Base-by-base conservation (phyloP, 2,329 filamentous ascomycete species). In the Aspergillus phoenicis region DNA sequence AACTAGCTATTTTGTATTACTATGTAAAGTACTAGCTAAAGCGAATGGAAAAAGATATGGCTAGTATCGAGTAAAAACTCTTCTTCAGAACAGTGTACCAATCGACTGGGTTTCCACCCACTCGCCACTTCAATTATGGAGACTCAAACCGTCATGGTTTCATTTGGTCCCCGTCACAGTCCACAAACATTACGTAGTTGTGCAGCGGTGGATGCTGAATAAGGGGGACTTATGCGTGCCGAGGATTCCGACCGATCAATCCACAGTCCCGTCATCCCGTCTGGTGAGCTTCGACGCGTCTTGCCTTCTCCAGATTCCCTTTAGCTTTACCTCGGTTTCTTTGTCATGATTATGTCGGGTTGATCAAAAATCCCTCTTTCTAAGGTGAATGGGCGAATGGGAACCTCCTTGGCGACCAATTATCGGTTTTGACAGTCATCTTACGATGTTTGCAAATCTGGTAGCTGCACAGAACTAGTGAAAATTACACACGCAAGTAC, bases 211-310 rank as follows among this genome's bases (percentile, higher is more conserved):
- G 8, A 33, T 38, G 59, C 59, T 61, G 54, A 58, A 55, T 58
- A 61, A 55, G 43, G 33, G 20, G 36, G 17, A 22, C n/a, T 59
- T 53, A 57, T 61, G 59, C 59, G 22, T 62, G 51, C 59, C 62
- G 59, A 54, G 36, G 17, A 24, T 45, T 54, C 62, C 62, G 62
- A 48, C n/a, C 58, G 57, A 57, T 57, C 59, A 24, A 36, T 36
- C 28, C 28, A 30, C 30, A 36, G 33, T 36, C 58, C 58, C 47
- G 26, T 17, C 47, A 15, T 20, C 43, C 57, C 33, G 51, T 51
- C n/a, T 17, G 48, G 39, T 24, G 30, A 10, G 49, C 39, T 26
- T 47, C 6, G 15, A 54, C 57, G 41, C 52, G 38, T 56, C 33
- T 28, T 52, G 30, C 38, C 30, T 52, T 30, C 47, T 36, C 38